Evolutionary conservation across 1,284 basidiomycete genomes (phyloP), one percentile per base, ranked within the genome.

Genomic region (Farysia itapuensis): DNA sequence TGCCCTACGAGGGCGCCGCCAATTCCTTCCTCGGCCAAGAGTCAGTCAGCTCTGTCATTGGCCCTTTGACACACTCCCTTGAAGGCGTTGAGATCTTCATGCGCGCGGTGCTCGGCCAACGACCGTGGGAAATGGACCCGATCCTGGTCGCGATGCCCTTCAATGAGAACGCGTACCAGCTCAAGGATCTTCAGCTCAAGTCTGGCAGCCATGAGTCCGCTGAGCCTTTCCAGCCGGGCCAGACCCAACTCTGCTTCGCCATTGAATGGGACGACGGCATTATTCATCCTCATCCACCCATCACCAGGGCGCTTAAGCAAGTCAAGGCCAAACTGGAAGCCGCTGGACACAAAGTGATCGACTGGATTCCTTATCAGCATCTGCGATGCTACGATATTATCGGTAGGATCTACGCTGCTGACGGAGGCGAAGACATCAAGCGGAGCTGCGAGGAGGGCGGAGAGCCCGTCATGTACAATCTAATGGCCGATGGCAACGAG

Each of bases 21-120:
- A 66, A 64, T 37, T 46, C 58, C 16, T 69, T 86, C 26, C 82
- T 84, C 4, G 46, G 52, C 14, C 85, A 86, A 72, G 85, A 88
- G 44, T 83, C 84, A 5, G 76, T 89, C 20, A 77, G 79, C 3
- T 86, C 85, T 1, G 85, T 88, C 33, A 80, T 88, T 4, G 88
- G 88, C 0, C 88, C 88, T 2, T 80, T 89, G 49, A 79, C 84
- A 1, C 79, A 78, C 25, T 82, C 81, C 15, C 56, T 89, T 16
- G 79, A 74, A 8, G 84, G 82, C 2, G 70, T 89, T 24, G 85
- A 85, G 64, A 61, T 80, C 1, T 88, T 88, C 78, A 82, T 83
- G 67, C 82, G 85, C 67, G 79, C 81, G 11, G 80, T 87, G 4
- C 70, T 84, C 8, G 79, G 78, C 38, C 66, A 78, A 12, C 78